A percentile compares a stretch with the other conserved stretches of the same genome.
Conservation (phyloP, 2,329 filamentous ascomycete species). For the Clonostachys rosea region DNA sequence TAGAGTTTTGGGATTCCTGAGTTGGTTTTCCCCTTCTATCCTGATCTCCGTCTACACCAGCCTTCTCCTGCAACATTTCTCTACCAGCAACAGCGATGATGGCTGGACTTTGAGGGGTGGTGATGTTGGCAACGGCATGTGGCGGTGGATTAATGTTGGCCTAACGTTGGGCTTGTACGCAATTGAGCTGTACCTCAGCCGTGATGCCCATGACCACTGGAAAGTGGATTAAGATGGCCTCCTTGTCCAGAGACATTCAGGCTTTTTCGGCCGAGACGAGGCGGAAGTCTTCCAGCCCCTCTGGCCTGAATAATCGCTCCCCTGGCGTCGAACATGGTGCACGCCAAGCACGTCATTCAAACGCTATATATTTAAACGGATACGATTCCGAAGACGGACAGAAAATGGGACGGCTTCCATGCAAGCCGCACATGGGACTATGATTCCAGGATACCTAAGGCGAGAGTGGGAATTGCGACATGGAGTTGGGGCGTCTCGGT, state of each 20-base stretch:
- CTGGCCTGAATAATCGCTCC: too few relatives aligned
- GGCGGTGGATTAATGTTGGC: slow-evolving; percentile 90
- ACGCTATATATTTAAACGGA: too few relatives aligned
- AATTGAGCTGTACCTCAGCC: slow-evolving; percentile 82
- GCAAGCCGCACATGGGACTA: too few relatives aligned
- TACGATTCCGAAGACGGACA: too few relatives aligned
- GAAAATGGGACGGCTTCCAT: too few relatives aligned
- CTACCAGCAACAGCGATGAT: slow-evolving; percentile 63
- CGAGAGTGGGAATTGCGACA: too few relatives aligned
- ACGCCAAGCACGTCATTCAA: too few relatives aligned
- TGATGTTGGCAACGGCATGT: slow-evolving; percentile 75
- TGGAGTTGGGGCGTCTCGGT: too few relatives aligned
- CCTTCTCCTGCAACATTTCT: slow-evolving; percentile 91
- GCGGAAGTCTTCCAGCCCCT: too few relatives aligned
- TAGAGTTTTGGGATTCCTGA: slow-evolving; percentile 75
- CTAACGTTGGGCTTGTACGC: slow-evolving; percentile 88
- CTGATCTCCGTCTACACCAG: slow-evolving; percentile 96
- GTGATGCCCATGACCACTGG: slow-evolving; percentile 88
- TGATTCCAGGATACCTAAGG: too few relatives aligned
- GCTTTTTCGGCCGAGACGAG: too few relatives aligned
- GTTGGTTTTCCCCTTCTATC: slow-evolving; percentile 92
- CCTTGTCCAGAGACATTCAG: neutral
- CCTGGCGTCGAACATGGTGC: too few relatives aligned
- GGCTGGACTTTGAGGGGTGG: slow-evolving; percentile 85
- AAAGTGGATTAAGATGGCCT: slow-evolving; percentile 70